Evolutionary conservation across 208 protist species (phyloP), one percentile per base, ranked within the genome.

Genomic region (Leptomonas seymouri): DNA sequence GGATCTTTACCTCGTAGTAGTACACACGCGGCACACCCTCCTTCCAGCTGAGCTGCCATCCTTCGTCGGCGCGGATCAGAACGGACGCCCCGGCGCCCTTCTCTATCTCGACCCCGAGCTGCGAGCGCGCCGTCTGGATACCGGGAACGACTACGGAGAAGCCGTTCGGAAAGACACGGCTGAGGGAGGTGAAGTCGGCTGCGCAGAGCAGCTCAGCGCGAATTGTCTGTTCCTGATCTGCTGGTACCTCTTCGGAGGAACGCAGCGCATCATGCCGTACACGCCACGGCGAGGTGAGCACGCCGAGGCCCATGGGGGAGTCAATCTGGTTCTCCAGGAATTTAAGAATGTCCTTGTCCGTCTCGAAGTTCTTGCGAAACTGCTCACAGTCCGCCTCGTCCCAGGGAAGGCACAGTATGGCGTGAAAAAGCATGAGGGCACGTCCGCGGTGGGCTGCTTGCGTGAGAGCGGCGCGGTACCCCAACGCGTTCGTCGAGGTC

Each of bases 1-100:
- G 73, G 27, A 95, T 56, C 34, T 78, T 92, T 16, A 92, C 90
- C 72, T 97, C 92, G 77, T 89, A 97, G 73, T 97, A 97, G 60
- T 90, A 91, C 25, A 95, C 76, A 18, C 82, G 79, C 25, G 92
- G 90, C 65, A 92, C 57, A 18, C 86, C 90, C 50, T 88, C 84
- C 27, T 84, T 84, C 84, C 86, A 93, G 54, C 70, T 58, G 30
- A 95, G 74, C 50, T 86, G 80, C 90, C 92, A 97, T 21, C 81
- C 80, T 51, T 94, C 89, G 63, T 97, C 92, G 15, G 92, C 92
- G 56, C 92, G 86, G 31, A 97, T 71, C 51, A 91, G 59, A 21
- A 86, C 63, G 15, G 76, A n/a, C 5, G 68, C 62, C 20, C 71
- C 74, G 42, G 67, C 67, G 67, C 67, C 73, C 67, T 93, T 95